phyloP scores from a whole-genome alignment of 2,329 filamentous ascomycete species.

The Apiospora saccharicola region DNA sequence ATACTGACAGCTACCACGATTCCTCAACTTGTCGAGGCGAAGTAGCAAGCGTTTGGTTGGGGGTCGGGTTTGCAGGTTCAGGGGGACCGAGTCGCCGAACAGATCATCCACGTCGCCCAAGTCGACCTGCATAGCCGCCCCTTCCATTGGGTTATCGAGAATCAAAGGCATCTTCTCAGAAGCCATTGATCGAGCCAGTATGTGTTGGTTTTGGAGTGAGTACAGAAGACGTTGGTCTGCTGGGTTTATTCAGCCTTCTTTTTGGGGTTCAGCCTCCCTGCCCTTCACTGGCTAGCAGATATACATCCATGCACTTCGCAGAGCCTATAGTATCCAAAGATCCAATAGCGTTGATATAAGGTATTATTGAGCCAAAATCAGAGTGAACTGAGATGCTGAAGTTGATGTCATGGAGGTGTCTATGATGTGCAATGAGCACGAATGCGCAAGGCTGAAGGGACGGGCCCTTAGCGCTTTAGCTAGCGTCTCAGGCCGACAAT shows the following conservation, averaged over 20 bases:
- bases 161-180: conserved; percentile 46
- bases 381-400: neutral
- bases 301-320: conserved; percentile 4
- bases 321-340: neutral
- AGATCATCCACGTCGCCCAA: conserved; percentile 75
- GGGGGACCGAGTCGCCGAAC: conserved; percentile 73
- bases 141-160: conserved; percentile 55
- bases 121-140: conserved; percentile 56
- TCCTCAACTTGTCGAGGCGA: conserved; percentile 78
- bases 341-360: neutral
- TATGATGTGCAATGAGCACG: neutral
- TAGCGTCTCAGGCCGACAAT: neutral
- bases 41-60: conserved; percentile 73
- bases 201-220: neutral
- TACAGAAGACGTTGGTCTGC: neutral
- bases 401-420: neutral
- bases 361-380: neutral
- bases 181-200: neutral
- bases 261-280: conserved; percentile 10
- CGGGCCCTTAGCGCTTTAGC: neutral
- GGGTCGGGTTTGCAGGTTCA: conserved; percentile 60
- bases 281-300: neutral
- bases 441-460: neutral
- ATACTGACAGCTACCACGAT: conserved; percentile 83
- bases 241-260: conserved; percentile 11